Base-by-base conservation (phyloP, 2,329 filamentous ascomycete species). In the Exophiala calicioides region DNA sequence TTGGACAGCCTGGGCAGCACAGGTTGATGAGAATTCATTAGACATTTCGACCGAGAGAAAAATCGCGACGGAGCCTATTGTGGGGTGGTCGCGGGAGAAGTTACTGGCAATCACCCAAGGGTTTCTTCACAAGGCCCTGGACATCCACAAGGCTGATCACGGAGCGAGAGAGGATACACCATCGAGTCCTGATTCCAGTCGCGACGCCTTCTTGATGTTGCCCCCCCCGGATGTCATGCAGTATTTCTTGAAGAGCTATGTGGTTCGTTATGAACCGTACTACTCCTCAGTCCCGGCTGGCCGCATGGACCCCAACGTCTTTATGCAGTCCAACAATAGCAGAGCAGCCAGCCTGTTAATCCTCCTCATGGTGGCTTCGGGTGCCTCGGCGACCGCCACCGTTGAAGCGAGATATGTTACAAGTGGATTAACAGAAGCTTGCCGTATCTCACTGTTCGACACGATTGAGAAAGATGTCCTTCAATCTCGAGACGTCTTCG, bases 351-450 rank as follows among this genome's bases (percentile, higher is more conserved):
- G 80, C 27, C 65, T 87, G 21, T 69, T 87, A 9, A 76, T 87
- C 1, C 69, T 87, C 16, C 76, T 87, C 62, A 86, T 87, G 83
- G 84, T 87, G 44, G 83, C 84, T 1, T 82, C 85, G 58, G 84
- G 84, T 12, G 83, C 84, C 7, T 80, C 81, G 46, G 75, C 77
- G n/a, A 79, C 85, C 39, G 79, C 82, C 3, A 81, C 78, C 29
- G 71, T 78, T 1, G 83, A 86, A 65, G 82, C 83, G 2, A 73
- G 82, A 30, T 81, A 79, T 62, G 69, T 88, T 9, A 81, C 82
- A 3, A 80, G 80, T 1, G 84, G 84, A 0, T 67, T 88, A 45
- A 82, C 81, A 0, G 84, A 87, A 65, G 85, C 82, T 3, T 86
- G 84, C 60, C 81, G 84, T 31, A 85, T 87, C 56, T 85, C 82